Percentiles rank a stretch among this genome's conserved stretches.
Evolutionary conservation across 1,284 basidiomycete genomes (phyloP).

Genomic region (Irpex sp.): DNA sequence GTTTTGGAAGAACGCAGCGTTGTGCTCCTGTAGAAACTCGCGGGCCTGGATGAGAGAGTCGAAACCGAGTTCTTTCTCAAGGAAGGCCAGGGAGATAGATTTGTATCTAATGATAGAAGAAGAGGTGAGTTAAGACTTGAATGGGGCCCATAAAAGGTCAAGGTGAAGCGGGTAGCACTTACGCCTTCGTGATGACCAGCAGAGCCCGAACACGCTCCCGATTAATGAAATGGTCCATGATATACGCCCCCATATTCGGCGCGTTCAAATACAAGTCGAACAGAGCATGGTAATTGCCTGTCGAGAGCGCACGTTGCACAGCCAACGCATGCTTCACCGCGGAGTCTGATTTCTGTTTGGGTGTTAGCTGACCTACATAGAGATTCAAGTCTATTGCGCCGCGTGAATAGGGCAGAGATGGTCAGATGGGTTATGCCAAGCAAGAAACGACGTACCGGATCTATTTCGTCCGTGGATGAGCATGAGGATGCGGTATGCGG

Average conservation of each 20-base stretch:
- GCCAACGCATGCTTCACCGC: constrained; percentile 87
- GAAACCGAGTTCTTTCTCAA: constrained; percentile 84
- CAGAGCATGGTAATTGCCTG: constrained; percentile 92
- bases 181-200: constrained; percentile 91
- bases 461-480: constrained; percentile 91
- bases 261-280: constrained; percentile 84
- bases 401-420: background rate
- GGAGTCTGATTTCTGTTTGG: constrained; percentile 76
- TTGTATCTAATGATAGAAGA: constrained; percentile 57
- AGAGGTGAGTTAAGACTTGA: background rate
- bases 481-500: constrained; percentile 97
- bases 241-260: constrained; percentile 97
- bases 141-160: background rate
- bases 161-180: constrained; percentile 26
- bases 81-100: constrained; percentile 72
- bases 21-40: constrained; percentile 71
- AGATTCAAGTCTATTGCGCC: constrained; percentile 82
- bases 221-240: constrained; percentile 98
- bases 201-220: constrained; percentile 88
- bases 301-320: constrained; percentile 85
- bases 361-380: constrained; percentile 93
- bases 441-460: constrained; percentile 56
- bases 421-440: background rate
- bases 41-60: constrained; percentile 62
- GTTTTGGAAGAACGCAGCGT: constrained; percentile 69